These are phyloP conservation scores for Yamadazyma sp. DNA, from an alignment of 805 yeast genomes.

Conservation along the genomic window DNA sequence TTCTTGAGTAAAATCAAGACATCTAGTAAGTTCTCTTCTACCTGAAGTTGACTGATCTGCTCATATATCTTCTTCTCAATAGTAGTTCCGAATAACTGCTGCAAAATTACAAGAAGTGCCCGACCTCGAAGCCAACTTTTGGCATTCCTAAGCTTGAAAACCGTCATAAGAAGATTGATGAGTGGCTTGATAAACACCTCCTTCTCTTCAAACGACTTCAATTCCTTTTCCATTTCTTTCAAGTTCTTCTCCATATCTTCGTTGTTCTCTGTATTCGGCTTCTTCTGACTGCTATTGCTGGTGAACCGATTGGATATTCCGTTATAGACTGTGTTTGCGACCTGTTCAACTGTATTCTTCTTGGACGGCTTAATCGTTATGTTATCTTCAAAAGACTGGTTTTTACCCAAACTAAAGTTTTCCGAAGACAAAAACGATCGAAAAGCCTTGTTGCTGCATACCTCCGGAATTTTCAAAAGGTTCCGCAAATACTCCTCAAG, in stretches of 20 bases:
- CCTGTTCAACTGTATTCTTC: conserved; percentile 25
- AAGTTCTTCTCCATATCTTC: conserved; percentile 28
- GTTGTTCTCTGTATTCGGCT: conserved; percentile 6
- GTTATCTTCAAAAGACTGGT: conserved; percentile 28
- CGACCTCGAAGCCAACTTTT: conserved; percentile 82
- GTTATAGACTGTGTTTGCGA: conserved; percentile 36
- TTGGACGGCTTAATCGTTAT: conserved; percentile 5
- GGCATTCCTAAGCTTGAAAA: conserved; percentile 65
- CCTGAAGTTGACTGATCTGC: conserved; percentile 33
- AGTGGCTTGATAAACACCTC: conserved; percentile 69
- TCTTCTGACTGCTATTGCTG: conserved; percentile 4
- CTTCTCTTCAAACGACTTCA: conserved; percentile 50
- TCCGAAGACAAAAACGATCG: conserved; percentile 79
- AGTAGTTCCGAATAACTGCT: conserved; percentile 84
- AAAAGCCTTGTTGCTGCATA: conserved; percentile 72
- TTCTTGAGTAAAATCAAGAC: conserved; percentile 22
- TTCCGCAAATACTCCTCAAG: conserved; percentile 62
- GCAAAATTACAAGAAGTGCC: conserved; percentile 76
- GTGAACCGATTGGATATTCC: conserved; percentile 23
- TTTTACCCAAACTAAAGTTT: conserved; percentile 42
- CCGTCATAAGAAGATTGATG: conserved; percentile 67
- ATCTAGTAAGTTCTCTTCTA: conserved; percentile 48
- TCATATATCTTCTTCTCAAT: conserved; percentile 68
- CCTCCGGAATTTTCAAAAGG: conserved; percentile 59
- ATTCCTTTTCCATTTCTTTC: conserved; percentile 54